Evolutionary conservation across 805 yeast genomes (phyloP).

Genomic region (Ogataea nakhonphanomensis): DNA sequence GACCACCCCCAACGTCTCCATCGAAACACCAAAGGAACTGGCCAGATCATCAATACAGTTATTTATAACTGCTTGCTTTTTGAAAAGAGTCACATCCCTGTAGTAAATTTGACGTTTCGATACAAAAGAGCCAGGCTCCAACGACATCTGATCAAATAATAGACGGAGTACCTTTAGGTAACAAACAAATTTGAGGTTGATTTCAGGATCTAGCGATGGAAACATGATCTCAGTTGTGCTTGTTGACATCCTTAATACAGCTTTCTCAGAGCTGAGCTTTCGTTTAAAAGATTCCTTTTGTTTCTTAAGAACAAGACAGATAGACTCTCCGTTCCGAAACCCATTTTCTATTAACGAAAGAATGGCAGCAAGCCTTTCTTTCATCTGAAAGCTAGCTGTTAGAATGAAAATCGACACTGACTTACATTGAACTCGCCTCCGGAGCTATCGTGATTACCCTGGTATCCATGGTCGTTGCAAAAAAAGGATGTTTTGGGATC

Average conservation of each 20-base stretch:
- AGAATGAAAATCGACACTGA: neutral
- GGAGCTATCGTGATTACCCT: constrained; percentile 15
- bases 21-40: constrained; percentile 35
- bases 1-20: constrained; percentile 40
- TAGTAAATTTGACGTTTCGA: constrained; percentile 60
- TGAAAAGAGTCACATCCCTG: constrained; percentile 50
- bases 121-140: constrained; percentile 18
- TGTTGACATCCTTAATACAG: constrained; percentile 2
- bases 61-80: constrained; percentile 41
- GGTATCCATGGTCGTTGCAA: neutral
- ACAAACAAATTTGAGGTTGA: constrained; percentile 22
- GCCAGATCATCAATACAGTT: constrained; percentile 38
- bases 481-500: no score
- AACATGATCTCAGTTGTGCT: constrained; percentile 15
- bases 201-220: constrained; percentile 18
- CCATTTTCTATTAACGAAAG: constrained; percentile 28
- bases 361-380: constrained; percentile 13
- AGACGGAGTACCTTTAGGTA: constrained; percentile 23
- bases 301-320: constrained; percentile 17
- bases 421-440: constrained; percentile 16
- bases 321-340: constrained; percentile 23
- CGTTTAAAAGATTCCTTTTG: constrained; percentile 8
- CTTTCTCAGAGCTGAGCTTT: constrained; percentile 2
- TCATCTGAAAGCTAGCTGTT: constrained; percentile 9
- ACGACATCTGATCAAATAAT: constrained; percentile 14